Percentiles rank a stretch among this genome's conserved stretches.
Evolutionary conservation across 805 yeast species (phyloP).

Genomic region (Schizosaccharomyces octosporus): DNA sequence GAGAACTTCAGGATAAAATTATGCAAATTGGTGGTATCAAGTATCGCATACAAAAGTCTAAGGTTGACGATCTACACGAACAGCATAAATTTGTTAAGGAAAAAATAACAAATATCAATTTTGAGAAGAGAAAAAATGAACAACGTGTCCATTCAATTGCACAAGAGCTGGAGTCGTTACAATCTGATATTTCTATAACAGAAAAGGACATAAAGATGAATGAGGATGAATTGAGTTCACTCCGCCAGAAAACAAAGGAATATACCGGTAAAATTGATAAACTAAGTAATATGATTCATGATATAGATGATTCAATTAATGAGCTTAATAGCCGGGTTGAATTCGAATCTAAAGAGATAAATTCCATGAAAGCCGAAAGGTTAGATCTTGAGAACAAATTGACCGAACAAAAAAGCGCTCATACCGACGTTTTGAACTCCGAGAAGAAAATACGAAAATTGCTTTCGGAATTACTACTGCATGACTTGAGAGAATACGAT

Average conservation of each 20-base stretch:
- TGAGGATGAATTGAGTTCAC: conserved; percentile 11
- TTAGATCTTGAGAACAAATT: conserved; percentile 39
- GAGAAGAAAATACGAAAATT: conserved; percentile 10
- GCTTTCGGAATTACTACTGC: conserved; percentile 4
- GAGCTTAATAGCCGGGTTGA: conserved; percentile 18
- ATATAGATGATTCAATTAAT: conserved; percentile 1
- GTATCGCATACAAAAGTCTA: conserved; percentile 52
- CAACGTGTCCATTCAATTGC: conserved; percentile 35
- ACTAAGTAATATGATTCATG: conserved; percentile 4
- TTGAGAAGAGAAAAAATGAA: conserved; percentile 33
- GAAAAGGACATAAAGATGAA: conserved; percentile 16
- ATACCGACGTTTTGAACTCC: conserved; percentile 19
- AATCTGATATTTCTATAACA: conserved; percentile 19
- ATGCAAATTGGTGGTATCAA: conserved; percentile 82
- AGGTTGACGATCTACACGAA: conserved; percentile 51
- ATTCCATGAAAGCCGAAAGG: conserved; percentile 36
- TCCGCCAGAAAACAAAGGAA: background rate
- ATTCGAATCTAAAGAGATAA: conserved; percentile 21
- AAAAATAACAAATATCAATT: conserved; percentile 31
- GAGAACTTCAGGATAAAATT: conserved; percentile 43
- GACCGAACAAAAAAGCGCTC: conserved; percentile 27
- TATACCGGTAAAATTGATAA: conserved; percentile 11
- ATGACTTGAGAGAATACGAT: conserved; percentile 1
- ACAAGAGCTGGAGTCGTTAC: conserved; percentile 24
- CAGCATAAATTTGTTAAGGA: conserved; percentile 20